These are phyloP conservation scores for Wickerhamiella sorbophila DNA, from an alignment of 805 yeast genomes.

Conservation along the genomic window DNA sequence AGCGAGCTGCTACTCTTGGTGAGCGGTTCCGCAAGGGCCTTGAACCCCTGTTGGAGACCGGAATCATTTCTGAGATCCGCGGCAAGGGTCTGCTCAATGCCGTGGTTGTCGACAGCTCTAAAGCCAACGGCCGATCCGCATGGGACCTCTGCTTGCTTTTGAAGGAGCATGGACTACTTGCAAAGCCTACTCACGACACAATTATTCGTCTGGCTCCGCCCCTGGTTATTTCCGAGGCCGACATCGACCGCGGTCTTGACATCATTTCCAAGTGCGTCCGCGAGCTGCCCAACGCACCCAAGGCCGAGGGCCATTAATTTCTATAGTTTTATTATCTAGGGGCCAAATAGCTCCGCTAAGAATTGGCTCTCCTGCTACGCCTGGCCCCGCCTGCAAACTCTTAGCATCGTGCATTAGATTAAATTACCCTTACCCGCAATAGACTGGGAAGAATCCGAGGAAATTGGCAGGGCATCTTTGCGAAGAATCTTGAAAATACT, in stretches of 20 bases:
- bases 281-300: conserved; percentile 25
- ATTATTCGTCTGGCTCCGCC: conserved; percentile 96
- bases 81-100: conserved; percentile 85
- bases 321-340: neutral
- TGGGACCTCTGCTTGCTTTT: conserved; percentile 90
- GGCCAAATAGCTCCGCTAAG: too few species aligned
- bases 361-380: too few species aligned
- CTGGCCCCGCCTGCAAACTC: too few species aligned
- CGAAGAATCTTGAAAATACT: too few species aligned
- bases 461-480: too few species aligned
- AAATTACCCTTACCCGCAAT: too few species aligned
- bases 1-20: conserved; percentile 63
- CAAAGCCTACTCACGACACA: conserved; percentile 93
- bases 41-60: conserved; percentile 26
- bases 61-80: conserved; percentile 48
- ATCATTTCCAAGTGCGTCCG: conserved; percentile 48
- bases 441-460: too few species aligned
- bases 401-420: too few species aligned
- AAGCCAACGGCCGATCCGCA: conserved; percentile 80
- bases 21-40: conserved; percentile 41
- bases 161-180: conserved; percentile 79
- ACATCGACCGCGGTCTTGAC: conserved; percentile 65
- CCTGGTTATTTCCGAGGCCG: conserved; percentile 76
- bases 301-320: conserved; percentile 1
- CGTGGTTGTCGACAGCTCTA: conserved; percentile 72